phyloP scores from a whole-genome alignment of 805 yeast genomes.

The Candida quercuum region DNA sequence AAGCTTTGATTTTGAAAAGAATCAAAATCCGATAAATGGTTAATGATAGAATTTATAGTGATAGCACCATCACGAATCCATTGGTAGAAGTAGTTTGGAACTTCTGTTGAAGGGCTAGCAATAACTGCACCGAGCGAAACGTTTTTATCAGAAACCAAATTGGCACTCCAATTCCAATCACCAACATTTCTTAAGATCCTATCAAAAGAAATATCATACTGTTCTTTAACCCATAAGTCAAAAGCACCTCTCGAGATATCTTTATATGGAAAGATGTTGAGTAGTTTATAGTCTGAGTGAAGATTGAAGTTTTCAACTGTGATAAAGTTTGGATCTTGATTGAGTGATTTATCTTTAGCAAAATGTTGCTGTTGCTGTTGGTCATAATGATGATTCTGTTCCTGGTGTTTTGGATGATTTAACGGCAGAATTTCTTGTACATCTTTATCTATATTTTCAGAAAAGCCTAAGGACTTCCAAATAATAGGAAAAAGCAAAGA shows the following conservation, averaged over 20 bases:
- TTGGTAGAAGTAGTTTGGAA: conserved; percentile 82
- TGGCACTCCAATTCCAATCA: conserved; percentile 28
- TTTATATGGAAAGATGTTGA: conserved; percentile 15
- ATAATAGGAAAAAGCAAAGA: background rate
- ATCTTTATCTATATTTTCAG: too few species aligned
- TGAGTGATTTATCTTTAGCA: background rate
- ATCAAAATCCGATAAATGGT: conserved; percentile 41
- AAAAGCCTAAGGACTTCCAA: too few species aligned
- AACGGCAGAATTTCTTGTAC: too few species aligned
- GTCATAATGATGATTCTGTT: too few species aligned
- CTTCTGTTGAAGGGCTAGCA: conserved; percentile 70
- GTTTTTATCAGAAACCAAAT: conserved; percentile 24
- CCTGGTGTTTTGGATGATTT: too few species aligned
- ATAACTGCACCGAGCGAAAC: conserved; percentile 67
- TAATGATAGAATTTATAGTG: conserved; percentile 60
- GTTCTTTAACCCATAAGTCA: conserved; percentile 39
- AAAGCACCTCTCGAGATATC: conserved; percentile 27
- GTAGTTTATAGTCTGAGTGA: conserved; percentile 17
- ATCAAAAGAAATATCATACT: conserved; percentile 34
- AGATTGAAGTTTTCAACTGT: conserved; percentile 19
- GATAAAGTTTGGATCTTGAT: background rate
- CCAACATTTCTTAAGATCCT: conserved; percentile 45
- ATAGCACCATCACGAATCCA: conserved; percentile 92
- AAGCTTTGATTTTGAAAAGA: conserved; percentile 21
- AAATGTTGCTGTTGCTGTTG: too few species aligned